Conservation (phyloP, 441 rosid genomes). For the Hura crepitans region DNA sequence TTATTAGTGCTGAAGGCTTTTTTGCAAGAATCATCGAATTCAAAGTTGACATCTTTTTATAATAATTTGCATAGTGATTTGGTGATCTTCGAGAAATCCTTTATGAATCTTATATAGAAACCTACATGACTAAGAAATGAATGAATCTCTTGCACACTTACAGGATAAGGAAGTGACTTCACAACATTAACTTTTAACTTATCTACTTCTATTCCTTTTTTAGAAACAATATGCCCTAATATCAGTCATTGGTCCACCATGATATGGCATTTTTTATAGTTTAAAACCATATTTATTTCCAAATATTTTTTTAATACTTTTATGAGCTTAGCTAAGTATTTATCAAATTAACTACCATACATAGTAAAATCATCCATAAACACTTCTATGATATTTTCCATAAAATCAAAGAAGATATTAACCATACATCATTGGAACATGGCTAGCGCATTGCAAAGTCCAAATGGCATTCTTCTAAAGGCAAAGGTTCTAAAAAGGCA, state of each 20-base stretch:
- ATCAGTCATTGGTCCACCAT: neutral
- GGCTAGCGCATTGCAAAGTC: too few species aligned
- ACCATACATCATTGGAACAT: neutral
- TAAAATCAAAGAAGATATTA: neutral
- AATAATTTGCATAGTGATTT: neutral
- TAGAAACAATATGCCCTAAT: too few species aligned
- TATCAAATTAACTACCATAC: neutral
- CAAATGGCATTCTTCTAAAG: neutral
- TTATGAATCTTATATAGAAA: too few species aligned
- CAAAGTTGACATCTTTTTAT: too few species aligned
- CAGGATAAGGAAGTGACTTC: neutral
- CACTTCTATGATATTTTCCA: too few species aligned
- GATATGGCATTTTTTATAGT: neutral
- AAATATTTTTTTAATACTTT: neutral
- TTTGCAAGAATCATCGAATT: neutral
- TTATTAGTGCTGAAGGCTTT: neutral
- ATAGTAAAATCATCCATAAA: too few species aligned
- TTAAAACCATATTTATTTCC: neutral
- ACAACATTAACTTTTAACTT: neutral
- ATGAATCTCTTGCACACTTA: too few species aligned
- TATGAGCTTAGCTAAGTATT: neutral
- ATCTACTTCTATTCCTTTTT: neutral
- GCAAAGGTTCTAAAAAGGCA: neutral
- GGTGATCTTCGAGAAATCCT: neutral
- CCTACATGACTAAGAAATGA: too few species aligned